phyloP scores from a whole-genome alignment of 768 basidiomycete genomes.

The Cyathus striatus region DNA sequence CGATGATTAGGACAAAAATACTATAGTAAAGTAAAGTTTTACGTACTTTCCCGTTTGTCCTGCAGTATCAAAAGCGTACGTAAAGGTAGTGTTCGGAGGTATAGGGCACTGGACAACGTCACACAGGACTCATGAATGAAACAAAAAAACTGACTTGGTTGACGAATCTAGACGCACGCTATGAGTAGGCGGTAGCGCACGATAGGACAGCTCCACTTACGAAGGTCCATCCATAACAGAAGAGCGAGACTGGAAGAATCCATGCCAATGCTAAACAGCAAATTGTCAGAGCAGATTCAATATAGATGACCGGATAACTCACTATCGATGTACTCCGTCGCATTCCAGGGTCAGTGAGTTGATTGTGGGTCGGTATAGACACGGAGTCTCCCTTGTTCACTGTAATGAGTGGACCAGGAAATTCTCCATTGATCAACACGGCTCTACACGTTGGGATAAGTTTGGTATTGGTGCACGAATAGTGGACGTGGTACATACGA shows the following conservation, averaged over 20 bases:
- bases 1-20: neutral
- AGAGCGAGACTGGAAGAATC: constrained; percentile 28
- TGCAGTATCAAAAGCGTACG: constrained; percentile 27
- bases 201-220: constrained; percentile 18
- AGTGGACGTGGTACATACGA: constrained; percentile 4
- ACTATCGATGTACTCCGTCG: constrained; percentile 24
- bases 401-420: constrained; percentile 19
- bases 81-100: constrained; percentile 26
- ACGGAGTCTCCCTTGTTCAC: constrained; percentile 20
- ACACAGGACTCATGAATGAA: no score
- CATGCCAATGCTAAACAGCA: constrained; percentile 24
- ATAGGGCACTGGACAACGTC: constrained; percentile 31
- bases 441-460: constrained; percentile 8
- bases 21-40: neutral
- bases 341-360: constrained; percentile 19
- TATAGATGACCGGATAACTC: constrained; percentile 1
- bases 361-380: constrained; percentile 19
- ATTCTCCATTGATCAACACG: constrained; percentile 19
- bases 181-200: neutral
- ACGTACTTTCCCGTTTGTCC: constrained; percentile 22
- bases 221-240: constrained; percentile 30
- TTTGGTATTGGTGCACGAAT: neutral
- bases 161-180: constrained; percentile 24
- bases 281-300: neutral
- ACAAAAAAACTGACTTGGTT: constrained; percentile 24